Evolutionary conservation across 129 eudicot species (phyloP), one percentile per base, ranked within the genome.

Genomic region (Saussurea involucrata): DNA sequence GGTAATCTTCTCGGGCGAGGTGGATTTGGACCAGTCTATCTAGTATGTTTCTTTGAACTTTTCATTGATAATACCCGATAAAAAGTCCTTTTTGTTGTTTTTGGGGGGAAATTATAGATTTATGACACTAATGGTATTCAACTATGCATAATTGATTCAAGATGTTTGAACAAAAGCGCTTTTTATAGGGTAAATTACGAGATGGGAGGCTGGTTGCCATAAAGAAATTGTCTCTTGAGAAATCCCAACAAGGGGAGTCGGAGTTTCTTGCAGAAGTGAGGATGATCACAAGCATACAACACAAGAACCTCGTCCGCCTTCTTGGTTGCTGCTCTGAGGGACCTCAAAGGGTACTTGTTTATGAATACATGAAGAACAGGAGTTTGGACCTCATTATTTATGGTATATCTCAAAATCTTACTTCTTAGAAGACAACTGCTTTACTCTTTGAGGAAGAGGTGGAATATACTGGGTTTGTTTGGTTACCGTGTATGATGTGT

Each of bases 231-330:
- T 78, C 86, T 70, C 29, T 77, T 6, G 88, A 85, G 4, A 88
- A 90, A 75, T 88, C 92, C 0, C 90, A 81, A 66, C 97, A 91
- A 81, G 97, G 97, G 36, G 94, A 91, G 24, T 65, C 85, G 4
- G 94, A 91, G 77, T 91, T 91, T 8, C 84, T 88, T 28, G 74
- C 94, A 61, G 97, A 91, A 78, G 97, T 88, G 65, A 76, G 80
- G 81, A 81, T 88, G 90, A 88, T 91, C 69, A 91, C 94, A 2
- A 86, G 97, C 80, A 87, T 91, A 79, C 97, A 91, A 64, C 97
- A 91, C 86, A 91, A 87, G 79, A 88, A 91, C 83, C 87, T 91
- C 3, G 88, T 91, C 21, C 87, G 94, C 46, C 91, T 91, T 76
- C 80, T 91, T n/a, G 97, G 97, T 4, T 91, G 90, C 15, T 91